Percentiles rank a stretch among this genome's conserved stretches.
phyloP scores from a whole-genome alignment of 257 asterid species.

The Nicotiana knightiana region DNA sequence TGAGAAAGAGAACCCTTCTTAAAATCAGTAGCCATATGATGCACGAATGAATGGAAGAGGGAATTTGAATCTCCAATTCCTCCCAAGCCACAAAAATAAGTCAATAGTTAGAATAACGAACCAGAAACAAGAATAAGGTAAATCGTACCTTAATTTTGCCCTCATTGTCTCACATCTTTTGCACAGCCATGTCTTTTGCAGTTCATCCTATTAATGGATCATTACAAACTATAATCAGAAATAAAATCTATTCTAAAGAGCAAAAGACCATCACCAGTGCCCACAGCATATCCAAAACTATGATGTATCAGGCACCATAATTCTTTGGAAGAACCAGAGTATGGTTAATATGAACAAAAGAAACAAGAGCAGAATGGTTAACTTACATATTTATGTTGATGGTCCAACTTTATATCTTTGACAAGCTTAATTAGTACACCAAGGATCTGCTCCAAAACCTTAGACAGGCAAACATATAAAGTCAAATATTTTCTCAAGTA shows the following conservation, averaged over 20 bases:
- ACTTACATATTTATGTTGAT: constrained; percentile 95
- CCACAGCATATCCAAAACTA: not conserved
- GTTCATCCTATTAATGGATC: constrained; percentile 60
- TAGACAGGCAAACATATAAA: constrained; percentile 24
- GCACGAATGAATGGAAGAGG: not conserved
- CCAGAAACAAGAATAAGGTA: constrained; percentile 19
- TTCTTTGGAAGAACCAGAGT: not conserved
- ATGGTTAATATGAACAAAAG: not conserved
- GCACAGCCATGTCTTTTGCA: constrained; percentile 94
- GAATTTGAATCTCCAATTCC: constrained; percentile 1
- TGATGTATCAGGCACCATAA: not conserved
- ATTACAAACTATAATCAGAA: constrained; percentile 3
- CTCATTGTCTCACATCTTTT: constrained; percentile 98
- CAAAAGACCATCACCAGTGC: not conserved
- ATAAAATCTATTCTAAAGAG: not conserved
- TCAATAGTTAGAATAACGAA: not conserved
- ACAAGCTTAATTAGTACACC: constrained; percentile 97
- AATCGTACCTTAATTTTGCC: constrained; percentile 85
- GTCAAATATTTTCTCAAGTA: constrained; percentile 9
- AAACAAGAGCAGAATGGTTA: constrained; percentile 9
- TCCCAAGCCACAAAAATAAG: not conserved
- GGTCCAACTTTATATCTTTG: constrained; percentile 88
- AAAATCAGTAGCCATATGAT: constrained; percentile 20
- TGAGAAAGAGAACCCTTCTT: constrained; percentile 6
- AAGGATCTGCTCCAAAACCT: constrained; percentile 98